phyloP scores from a whole-genome alignment of 192 early-diverging fungal species.

The Neocallimastix lanati region DNA sequence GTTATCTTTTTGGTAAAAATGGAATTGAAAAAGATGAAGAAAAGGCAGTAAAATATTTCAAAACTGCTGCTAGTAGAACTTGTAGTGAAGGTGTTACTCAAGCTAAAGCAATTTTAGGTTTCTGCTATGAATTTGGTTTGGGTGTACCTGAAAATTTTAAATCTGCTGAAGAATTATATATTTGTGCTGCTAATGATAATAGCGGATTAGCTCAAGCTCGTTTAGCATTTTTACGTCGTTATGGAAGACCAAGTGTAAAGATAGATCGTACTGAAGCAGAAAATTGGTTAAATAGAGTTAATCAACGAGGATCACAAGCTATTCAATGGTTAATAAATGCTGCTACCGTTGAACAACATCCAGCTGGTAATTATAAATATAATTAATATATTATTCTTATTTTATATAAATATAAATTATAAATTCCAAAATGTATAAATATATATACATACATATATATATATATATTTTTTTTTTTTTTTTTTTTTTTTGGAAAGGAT shows the following conservation, averaged over 20 bases:
- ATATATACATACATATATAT: no score
- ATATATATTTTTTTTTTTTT: no score
- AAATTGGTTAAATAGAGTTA: conserved; percentile 46
- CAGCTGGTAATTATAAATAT: no score
- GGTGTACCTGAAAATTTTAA: conserved; percentile 41
- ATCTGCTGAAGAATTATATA: conserved; percentile 44
- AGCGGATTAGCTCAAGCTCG: conserved; percentile 48
- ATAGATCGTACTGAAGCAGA: conserved; percentile 67
- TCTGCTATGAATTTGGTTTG: conserved; percentile 69
- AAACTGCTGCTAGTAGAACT: conserved; percentile 18
- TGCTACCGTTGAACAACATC: no score
- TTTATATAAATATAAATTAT: no score
- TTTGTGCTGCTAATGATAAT: conserved; percentile 34
- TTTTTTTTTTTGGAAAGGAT: no score
- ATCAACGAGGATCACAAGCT: conserved; percentile 18
- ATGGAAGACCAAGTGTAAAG: conserved; percentile 61
- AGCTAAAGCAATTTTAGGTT: conserved; percentile 46
- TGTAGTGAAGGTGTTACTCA: conserved; percentile 10
- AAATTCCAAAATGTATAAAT: no score
- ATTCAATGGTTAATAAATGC: no score
- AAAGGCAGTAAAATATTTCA: conserved; percentile 27
- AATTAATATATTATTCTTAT: no score
- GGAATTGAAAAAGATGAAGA: conserved; percentile 15
- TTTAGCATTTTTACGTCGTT: conserved; percentile 55
- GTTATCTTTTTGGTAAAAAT: conserved; percentile 29